Base-by-base conservation (phyloP, 2,329 filamentous ascomycete genomes). In the Claviceps monticola region DNA sequence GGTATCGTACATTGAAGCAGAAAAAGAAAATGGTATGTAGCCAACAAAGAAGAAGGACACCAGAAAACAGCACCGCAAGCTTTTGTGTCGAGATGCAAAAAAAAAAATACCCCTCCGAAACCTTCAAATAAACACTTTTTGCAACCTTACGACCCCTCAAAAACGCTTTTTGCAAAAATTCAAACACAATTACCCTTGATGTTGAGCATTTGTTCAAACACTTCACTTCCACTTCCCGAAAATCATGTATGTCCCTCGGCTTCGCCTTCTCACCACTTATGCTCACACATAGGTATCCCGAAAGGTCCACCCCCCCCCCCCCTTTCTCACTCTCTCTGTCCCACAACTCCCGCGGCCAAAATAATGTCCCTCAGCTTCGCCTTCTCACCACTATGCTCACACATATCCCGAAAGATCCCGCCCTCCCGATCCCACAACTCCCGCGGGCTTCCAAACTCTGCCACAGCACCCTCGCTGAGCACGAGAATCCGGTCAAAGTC, bases 401-500 rank as follows among this genome's bases (percentile, higher is more conserved):
- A 80, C 78, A 86, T 79, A n/a, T 74, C 73, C 52, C 72, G 72
- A 61, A 86, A 86, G 2, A 79, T 67, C 5, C 77, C 71, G 4
- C 60, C 68, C 19, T 74, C 66, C 60, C 65, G 70, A 49, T 71
- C 69, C 74, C 83, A 79, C 52, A 88, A 65, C 60, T 84, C 78
- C 57, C 63, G 70, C 1, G 84, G 84, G 5, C 70, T 71, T 3
- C 83, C 84, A 64, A 77, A 86, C 67, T 88, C 85, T 16, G 79
- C 77, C 0, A 83, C 83, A 44, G 66, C 68, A 0, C 85, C 84
- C 37, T 84, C 83, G 52, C 78, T 78, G 56, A 89, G 70, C 5
- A 89, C 84, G 11, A 88, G 70, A 53, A 88, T 84, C 54, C 79
- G 75, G 63, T 88, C 84, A 61, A 88, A 88, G 64, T 88, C 84